These are phyloP conservation scores for Talaromyces islandicus DNA, from an alignment of 2,329 filamentous ascomycete genomes.

Conservation along the genomic window DNA sequence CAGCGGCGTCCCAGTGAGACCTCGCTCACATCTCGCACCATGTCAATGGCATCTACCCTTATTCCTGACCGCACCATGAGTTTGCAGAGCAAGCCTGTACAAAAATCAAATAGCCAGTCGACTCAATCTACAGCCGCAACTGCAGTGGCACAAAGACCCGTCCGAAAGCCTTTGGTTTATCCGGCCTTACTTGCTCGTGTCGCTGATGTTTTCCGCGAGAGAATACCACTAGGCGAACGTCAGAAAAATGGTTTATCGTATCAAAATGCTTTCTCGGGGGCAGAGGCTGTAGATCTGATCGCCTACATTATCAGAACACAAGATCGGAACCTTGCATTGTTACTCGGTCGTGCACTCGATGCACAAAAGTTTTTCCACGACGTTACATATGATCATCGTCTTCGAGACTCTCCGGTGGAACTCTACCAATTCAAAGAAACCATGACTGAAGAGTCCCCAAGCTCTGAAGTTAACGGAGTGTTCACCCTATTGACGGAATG, in stretches of 20 bases:
- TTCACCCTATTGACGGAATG: slow-evolving; percentile 96
- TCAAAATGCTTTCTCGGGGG: slow-evolving; percentile 93
- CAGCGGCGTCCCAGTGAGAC: slow-evolving; percentile 39
- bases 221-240: slow-evolving; percentile 77
- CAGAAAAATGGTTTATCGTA: slow-evolving; percentile 97
- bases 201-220: slow-evolving; percentile 83
- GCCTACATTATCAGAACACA: slow-evolving; percentile 96
- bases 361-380: slow-evolving; percentile 99
- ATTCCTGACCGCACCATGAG: slow-evolving; percentile 55
- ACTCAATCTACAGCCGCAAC: slow-evolving; percentile 51
- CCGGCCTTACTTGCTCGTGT: slow-evolving; percentile 91
- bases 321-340: slow-evolving; percentile 85
- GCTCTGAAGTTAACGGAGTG: slow-evolving; percentile 81
- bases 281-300: slow-evolving; percentile 91
- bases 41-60: slow-evolving; percentile 80
- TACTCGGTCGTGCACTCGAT: slow-evolving; percentile 85
- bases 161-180: slow-evolving; percentile 76
- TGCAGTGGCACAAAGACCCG: slow-evolving; percentile 57
- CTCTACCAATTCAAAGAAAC: slow-evolving; percentile 97
- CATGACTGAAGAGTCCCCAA: slow-evolving; percentile 65
- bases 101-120: slow-evolving; percentile 43
- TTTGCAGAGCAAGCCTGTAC: slow-evolving; percentile 50
- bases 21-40: slow-evolving; percentile 54
- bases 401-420: slow-evolving; percentile 89
- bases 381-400: slow-evolving; percentile 92